Conservation (phyloP, 2,329 filamentous ascomycete genomes). For the Alternaria brassicicola region DNA sequence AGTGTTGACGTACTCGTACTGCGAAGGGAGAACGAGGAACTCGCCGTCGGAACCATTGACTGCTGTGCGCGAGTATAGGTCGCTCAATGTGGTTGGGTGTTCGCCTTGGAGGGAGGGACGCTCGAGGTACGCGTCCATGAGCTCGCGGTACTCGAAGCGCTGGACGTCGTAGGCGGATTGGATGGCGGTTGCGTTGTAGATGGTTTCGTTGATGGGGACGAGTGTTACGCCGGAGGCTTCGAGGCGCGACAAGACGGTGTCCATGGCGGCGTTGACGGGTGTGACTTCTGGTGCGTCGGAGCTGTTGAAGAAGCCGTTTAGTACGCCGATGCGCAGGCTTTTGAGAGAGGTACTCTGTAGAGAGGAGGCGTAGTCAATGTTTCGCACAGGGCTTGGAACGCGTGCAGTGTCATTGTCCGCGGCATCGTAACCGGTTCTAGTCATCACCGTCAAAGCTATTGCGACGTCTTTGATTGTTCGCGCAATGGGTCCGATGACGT, state of each 20-base stretch:
- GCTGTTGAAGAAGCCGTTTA: constrained; percentile 65
- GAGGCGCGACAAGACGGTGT: constrained; percentile 55
- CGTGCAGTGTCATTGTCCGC: constrained; percentile 60
- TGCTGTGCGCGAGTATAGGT: constrained; percentile 55
- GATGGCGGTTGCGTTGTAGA: constrained; percentile 62
- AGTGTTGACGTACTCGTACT: constrained; percentile 62
- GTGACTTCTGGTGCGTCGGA: constrained; percentile 59
- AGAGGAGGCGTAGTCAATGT: constrained; percentile 56
- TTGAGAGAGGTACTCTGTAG: constrained; percentile 46
- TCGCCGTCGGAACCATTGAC: constrained; percentile 47
- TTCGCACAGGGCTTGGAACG: constrained; percentile 50
- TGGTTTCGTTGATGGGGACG: constrained; percentile 55
- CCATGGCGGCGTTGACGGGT: constrained; percentile 63
- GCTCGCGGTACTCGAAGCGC: constrained; percentile 63
- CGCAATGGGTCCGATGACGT: constrained; percentile 62
- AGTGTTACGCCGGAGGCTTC: constrained; percentile 56
- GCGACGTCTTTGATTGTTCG: constrained; percentile 59
- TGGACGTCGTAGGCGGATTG: constrained; percentile 62
- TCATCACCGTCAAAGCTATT: constrained; percentile 60
- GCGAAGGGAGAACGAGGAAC: constrained; percentile 65
- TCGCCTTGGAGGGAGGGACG: constrained; percentile 51
- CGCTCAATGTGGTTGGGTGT: constrained; percentile 54
- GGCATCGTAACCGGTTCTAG: constrained; percentile 57
- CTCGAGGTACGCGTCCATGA: constrained; percentile 62
- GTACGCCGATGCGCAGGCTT: constrained; percentile 56